These are phyloP conservation scores for Chloromonas sp. DNA, from an alignment of 163 green algal genomes.

Conservation along the genomic window DNA sequence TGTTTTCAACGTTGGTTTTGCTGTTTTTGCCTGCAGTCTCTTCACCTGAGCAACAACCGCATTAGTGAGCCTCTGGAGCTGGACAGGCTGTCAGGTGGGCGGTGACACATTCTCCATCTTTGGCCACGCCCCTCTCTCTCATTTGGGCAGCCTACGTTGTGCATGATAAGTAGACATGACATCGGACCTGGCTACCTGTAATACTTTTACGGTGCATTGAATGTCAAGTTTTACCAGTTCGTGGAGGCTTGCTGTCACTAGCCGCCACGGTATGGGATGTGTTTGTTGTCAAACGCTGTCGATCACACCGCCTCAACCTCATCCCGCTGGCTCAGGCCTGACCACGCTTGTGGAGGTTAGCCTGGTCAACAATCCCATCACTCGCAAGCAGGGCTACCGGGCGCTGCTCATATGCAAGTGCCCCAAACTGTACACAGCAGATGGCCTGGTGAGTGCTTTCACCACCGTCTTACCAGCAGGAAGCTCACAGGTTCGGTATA, in stretches of 20 bases:
- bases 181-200: background rate
- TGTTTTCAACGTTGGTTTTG: background rate
- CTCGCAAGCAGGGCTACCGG: conserved; percentile 40
- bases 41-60: conserved; percentile 59
- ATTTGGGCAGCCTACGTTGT: background rate
- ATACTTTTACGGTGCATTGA: no score
- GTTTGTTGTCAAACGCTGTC: no score
- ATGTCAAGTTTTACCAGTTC: no score
- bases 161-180: background rate
- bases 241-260: no score
- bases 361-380: conserved; percentile 51
- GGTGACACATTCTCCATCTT: background rate
- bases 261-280: no score
- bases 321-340: conserved; percentile 7
- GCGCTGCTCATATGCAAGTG: conserved; percentile 25
- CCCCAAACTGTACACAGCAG: conserved; percentile 26
- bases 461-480: background rate
- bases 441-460: conserved; percentile 25
- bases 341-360: conserved; percentile 42
- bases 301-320: no score
- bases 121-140: background rate
- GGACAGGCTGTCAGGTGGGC: conserved; percentile 33
- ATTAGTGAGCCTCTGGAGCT: conserved; percentile 53
- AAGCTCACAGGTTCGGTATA: background rate
- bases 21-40: conserved; percentile 11